Evolutionary conservation across 2,329 filamentous ascomycete species (phyloP), one percentile per base, ranked within the genome.

Genomic region (Sarocladium strictum): DNA sequence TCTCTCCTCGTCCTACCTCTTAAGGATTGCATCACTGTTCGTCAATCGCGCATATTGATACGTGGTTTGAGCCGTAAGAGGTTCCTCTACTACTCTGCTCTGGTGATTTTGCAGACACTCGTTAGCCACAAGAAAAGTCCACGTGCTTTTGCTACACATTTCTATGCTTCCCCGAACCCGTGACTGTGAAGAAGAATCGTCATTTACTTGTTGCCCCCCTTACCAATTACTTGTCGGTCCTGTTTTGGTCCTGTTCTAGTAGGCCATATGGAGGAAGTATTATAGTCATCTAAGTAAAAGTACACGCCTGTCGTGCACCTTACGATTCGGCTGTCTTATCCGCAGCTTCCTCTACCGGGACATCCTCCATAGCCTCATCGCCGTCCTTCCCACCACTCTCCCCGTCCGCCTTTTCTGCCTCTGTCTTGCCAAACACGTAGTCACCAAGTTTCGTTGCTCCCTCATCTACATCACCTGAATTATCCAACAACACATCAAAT

Each of bases 351-450:
- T 41, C 45, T 12, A n/a, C 32, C 2, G 43, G 53, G 6, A 14
- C 45, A 17, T 55, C 58, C 32, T 62, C 55, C 62, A 62, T 64
- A n/a, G 50, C 51, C 17, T 56, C 52, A 43, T 64, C 64, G 15
- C 58, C 56, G 2, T 55, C 56, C 15, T 37, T 55, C 12, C 57
- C 58, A 12, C 54, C 58, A 12, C 45, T 57, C 35, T 47, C 40
- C 26, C 54, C 35, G 23, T 50, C 37, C 17, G 57, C 56, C 9
- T 40, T 54, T n/a, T 57, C 56, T 14, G 40, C 53, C 7, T 43
- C 55, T 29, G 54, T 58, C 24, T 58, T 57, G 27, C 23, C 27
- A 23, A 65, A 72, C 17, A 72, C 61, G 53, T 62, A 69, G 6
- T 60, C 59, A 2, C 56, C 54, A 3, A 72, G 53, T 5, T 53